phyloP scores from a whole-genome alignment of 2,329 filamentous ascomycete species.

The Huntiella savannae region DNA sequence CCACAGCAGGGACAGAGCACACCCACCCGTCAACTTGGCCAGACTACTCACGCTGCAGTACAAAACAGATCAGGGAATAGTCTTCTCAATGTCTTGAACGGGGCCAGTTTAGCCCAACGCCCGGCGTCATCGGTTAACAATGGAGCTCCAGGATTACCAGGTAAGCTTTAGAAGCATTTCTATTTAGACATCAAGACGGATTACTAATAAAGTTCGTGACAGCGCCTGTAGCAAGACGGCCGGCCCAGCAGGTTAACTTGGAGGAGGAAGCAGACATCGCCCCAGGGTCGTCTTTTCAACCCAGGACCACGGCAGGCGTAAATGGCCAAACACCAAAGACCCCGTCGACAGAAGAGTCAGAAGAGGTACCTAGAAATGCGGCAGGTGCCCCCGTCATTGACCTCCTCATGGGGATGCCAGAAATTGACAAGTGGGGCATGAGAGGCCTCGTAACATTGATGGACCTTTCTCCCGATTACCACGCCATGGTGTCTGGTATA shows the following conservation, averaged over 20 bases:
- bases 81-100: slow-evolving; percentile 43
- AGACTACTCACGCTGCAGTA: slow-evolving; percentile 2
- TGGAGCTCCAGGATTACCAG: not conserved
- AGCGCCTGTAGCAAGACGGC: slow-evolving; percentile 6
- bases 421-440: slow-evolving; percentile 43
- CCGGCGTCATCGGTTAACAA: not conserved
- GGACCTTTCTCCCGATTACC: slow-evolving; percentile 44
- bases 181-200: not conserved
- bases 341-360: slow-evolving; percentile 3
- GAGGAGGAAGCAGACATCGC: slow-evolving; percentile 26
- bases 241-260: slow-evolving; percentile 14
- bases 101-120: slow-evolving; percentile 19
- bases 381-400: slow-evolving; percentile 28
- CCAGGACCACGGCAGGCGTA: slow-evolving; percentile 17
- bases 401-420: slow-evolving; percentile 40
- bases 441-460: slow-evolving; percentile 45
- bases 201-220: slow-evolving; percentile 1
- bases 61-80: slow-evolving; percentile 35
- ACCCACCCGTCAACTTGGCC: too few species aligned
- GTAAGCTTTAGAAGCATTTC: not conserved
- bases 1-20: too few species aligned
- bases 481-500: slow-evolving; percentile 38
- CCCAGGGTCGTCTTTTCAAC: slow-evolving; percentile 10
- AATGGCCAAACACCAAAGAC: slow-evolving; percentile 24
- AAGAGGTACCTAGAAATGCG: slow-evolving; percentile 11